Percentiles rank a stretch among this genome's conserved stretches.
Conservation (phyloP, 2,329 filamentous ascomycete species). For the Ceratocystis eucalypticola region DNA sequence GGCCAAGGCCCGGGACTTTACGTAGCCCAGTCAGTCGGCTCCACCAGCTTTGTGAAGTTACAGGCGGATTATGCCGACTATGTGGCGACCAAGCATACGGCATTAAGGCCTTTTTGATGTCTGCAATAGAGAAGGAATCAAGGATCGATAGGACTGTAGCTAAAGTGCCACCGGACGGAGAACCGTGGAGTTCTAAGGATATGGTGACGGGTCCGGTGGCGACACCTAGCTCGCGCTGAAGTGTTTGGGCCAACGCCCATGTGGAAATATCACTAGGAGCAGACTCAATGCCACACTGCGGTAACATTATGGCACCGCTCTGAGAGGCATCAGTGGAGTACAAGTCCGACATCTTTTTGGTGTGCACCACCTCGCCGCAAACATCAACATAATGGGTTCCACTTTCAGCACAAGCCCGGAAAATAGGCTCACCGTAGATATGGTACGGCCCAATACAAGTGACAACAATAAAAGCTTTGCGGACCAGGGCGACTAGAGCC, state of each 20-base stretch:
- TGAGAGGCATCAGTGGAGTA: slow-evolving; percentile 40
- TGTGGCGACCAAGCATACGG: slow-evolving; percentile 48
- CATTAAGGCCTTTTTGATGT: slow-evolving; percentile 33
- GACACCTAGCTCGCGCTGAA: slow-evolving; percentile 37
- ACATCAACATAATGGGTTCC: slow-evolving; percentile 53
- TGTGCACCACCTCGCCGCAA: slow-evolving; percentile 47
- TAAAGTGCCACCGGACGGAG: slow-evolving; percentile 53
- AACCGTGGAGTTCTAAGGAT: slow-evolving; percentile 33
- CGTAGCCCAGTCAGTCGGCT: slow-evolving; percentile 38
- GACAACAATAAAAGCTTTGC: slow-evolving; percentile 44
- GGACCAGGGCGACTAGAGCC: slow-evolving; percentile 34
- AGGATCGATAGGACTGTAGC: slow-evolving; percentile 49
- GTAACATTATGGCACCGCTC: slow-evolving; percentile 45
- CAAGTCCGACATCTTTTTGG: slow-evolving; percentile 45
- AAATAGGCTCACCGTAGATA: slow-evolving; percentile 42
- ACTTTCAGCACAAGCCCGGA: slow-evolving; percentile 47
- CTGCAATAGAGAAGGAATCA: slow-evolving; percentile 37
- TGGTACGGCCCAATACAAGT: slow-evolving; percentile 47
- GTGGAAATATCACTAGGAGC: slow-evolving; percentile 46
- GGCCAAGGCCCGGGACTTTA: slow-evolving; percentile 38
- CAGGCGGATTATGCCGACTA: slow-evolving; percentile 28
- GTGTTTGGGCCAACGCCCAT: slow-evolving; percentile 38
- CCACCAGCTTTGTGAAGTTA: slow-evolving; percentile 28
- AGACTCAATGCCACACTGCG: slow-evolving; percentile 50
- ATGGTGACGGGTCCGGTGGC: slow-evolving; percentile 42